A percentile compares a stretch with the other conserved stretches of the same genome.
Evolutionary conservation across 176 grass and related monocot genomes (phyloP).

Genomic region (Coix lacrymajobi): DNA sequence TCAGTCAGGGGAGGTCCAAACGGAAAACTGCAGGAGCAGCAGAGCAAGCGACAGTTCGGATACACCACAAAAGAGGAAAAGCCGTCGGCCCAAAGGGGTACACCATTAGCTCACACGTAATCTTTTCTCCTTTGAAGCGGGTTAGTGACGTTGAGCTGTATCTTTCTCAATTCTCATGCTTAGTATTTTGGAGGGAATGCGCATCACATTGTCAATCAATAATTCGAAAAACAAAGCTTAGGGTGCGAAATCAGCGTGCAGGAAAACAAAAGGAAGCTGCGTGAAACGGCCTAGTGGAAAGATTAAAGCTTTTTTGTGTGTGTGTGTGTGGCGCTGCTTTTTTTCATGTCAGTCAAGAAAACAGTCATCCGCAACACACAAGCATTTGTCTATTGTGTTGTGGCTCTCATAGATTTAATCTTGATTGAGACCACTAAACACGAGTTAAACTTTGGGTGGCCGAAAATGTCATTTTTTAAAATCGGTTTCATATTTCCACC

Average conservation of each 20-base stretch:
- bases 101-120: background rate
- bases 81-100: background rate
- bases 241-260: background rate
- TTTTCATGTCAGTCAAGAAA: background rate
- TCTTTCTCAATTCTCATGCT: background rate
- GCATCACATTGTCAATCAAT: constrained; percentile 1
- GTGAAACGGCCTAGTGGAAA: background rate
- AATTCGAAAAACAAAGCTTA: background rate
- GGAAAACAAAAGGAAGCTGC: background rate
- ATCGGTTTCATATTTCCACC: background rate
- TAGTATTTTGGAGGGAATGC: background rate
- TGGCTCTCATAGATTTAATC: background rate
- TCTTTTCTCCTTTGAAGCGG: background rate
- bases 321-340: background rate
- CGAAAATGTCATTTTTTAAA: background rate
- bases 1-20: background rate
- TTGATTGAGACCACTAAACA: background rate
- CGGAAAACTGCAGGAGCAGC: background rate
- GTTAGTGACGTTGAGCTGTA: constrained; percentile 32
- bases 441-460: background rate
- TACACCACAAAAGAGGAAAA: background rate
- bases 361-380: background rate
- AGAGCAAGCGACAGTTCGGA: background rate
- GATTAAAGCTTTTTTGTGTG: background rate
- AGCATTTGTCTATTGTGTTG: background rate